Percentiles rank a stretch among this genome's conserved stretches.
Evolutionary conservation across 2,329 filamentous ascomycete genomes (phyloP).

Genomic region (Beauveria bassiana): DNA sequence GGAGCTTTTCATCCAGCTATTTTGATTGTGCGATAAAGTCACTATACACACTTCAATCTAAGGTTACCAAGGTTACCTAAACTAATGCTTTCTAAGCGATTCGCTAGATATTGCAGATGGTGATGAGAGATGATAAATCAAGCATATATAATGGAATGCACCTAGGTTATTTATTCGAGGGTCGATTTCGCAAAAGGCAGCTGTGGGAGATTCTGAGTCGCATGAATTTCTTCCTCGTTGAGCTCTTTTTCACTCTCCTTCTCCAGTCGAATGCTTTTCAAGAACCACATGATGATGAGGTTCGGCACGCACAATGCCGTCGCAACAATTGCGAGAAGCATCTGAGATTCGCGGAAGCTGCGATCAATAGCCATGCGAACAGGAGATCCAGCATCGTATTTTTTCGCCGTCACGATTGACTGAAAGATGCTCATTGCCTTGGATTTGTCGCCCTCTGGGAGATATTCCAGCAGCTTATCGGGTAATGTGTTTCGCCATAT

Average conservation of each 20-base stretch:
- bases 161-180: too few species aligned
- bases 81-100: too few species aligned
- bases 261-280: constrained; percentile 4
- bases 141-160: too few species aligned
- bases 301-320: constrained; percentile 13
- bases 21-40: too few species aligned
- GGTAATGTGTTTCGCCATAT: constrained; percentile 27
- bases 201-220: too few species aligned
- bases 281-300: constrained; percentile 16
- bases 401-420: constrained; percentile 19
- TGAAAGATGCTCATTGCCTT: constrained; percentile 17
- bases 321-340: constrained; percentile 15
- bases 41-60: too few species aligned
- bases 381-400: constrained; percentile 1
- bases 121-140: too few species aligned
- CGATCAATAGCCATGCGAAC: constrained; percentile 15
- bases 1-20: too few species aligned
- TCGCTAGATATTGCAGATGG: too few species aligned
- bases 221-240: not conserved
- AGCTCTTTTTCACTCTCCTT: not conserved
- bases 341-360: constrained; percentile 15
- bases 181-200: too few species aligned
- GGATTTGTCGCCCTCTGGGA: constrained; percentile 15
- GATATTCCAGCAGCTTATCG: constrained; percentile 18
- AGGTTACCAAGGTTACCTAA: too few species aligned